Evolutionary conservation across 2,329 filamentous ascomycete species (phyloP).

Genomic region (Penicillium sp.): DNA sequence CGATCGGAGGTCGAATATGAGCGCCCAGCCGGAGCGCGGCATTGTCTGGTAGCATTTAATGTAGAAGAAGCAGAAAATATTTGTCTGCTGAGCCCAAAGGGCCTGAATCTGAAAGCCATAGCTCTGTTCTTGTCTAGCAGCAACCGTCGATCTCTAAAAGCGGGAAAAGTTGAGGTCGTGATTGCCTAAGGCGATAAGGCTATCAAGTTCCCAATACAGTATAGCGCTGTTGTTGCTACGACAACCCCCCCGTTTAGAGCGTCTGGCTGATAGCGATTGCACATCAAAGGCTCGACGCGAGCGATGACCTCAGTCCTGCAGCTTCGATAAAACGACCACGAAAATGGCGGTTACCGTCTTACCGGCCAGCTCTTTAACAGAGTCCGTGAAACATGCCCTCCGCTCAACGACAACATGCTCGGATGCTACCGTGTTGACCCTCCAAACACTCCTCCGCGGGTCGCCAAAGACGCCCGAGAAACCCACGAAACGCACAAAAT

Average conservation of each 20-base stretch:
- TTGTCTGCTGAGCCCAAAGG: conserved; percentile 10
- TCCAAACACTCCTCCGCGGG: conserved; percentile 38
- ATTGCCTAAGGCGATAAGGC: conserved; percentile 13
- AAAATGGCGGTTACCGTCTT: conserved; percentile 34
- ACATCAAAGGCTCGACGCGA: conserved; percentile 16
- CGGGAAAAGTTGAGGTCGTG: conserved; percentile 9
- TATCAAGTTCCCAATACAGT: conserved; percentile 11
- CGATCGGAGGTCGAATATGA: conserved; percentile 21
- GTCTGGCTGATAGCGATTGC: conserved; percentile 18
- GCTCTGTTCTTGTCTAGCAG: conserved; percentile 11
- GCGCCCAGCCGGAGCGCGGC: conserved; percentile 5
- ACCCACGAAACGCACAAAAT: conserved; percentile 22
- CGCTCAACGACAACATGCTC: conserved; percentile 55
- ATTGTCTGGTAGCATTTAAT: conserved; percentile 4
- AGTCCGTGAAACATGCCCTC: conserved; percentile 54
- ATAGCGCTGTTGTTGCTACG: conserved; percentile 28
- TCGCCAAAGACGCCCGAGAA: conserved; percentile 24
- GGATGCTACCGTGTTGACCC: conserved; percentile 36
- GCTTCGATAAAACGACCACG: conserved; percentile 10
- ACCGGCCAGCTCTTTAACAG: conserved; percentile 29
- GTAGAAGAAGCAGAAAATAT: conserved; percentile 1
- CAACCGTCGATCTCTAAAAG: background rate
- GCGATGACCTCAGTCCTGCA: conserved; percentile 14
- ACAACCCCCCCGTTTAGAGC: conserved; percentile 25
- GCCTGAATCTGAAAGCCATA: conserved; percentile 16